Evolutionary conservation across 176 grass and related monocot genomes (phyloP).

Genomic region (Lolium perenne): DNA sequence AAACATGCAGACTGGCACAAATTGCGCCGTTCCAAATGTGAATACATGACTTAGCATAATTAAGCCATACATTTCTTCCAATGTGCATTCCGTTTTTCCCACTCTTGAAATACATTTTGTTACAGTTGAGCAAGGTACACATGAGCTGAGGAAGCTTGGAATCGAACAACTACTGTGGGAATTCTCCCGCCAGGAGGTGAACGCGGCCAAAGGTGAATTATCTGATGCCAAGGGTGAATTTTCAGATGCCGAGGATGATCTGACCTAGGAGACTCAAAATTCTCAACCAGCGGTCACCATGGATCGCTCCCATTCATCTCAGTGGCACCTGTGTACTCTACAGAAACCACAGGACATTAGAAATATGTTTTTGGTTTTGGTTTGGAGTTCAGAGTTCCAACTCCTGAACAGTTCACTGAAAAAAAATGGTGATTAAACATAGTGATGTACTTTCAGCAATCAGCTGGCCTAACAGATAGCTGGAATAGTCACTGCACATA

Average conservation of each 20-base stretch:
- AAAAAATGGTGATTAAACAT: not conserved
- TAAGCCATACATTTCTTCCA: not conserved
- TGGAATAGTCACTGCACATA: not conserved
- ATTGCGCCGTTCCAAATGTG: conserved; percentile 5
- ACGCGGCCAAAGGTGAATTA: conserved; percentile 1
- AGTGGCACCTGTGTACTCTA: conserved; percentile 18
- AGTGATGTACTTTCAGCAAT: not conserved
- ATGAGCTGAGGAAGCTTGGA: conserved; percentile 77
- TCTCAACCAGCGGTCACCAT: not conserved
- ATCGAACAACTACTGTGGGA: conserved; percentile 88
- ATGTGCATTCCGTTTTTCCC: not conserved
- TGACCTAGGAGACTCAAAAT: conserved; percentile 36
- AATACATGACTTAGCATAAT: not conserved
- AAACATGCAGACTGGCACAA: conserved; percentile 3
- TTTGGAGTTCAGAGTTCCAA: not conserved
- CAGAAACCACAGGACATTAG: conserved; percentile 18
- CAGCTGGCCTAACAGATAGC: not conserved
- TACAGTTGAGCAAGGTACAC: conserved; percentile 72
- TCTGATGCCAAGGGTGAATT: conserved; percentile 18
- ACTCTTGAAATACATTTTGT: conserved; percentile 20
- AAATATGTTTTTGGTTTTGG: conserved; percentile 25
- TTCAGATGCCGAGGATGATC: conserved; percentile 45
- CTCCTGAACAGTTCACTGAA: conserved; percentile 28
- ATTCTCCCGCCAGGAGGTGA: conserved; percentile 58
- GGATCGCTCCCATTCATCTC: not conserved